Percentiles rank a stretch among this genome's conserved stretches.
Evolutionary conservation across 441 rosid species (phyloP).

Genomic region (Pelargonium australe): DNA sequence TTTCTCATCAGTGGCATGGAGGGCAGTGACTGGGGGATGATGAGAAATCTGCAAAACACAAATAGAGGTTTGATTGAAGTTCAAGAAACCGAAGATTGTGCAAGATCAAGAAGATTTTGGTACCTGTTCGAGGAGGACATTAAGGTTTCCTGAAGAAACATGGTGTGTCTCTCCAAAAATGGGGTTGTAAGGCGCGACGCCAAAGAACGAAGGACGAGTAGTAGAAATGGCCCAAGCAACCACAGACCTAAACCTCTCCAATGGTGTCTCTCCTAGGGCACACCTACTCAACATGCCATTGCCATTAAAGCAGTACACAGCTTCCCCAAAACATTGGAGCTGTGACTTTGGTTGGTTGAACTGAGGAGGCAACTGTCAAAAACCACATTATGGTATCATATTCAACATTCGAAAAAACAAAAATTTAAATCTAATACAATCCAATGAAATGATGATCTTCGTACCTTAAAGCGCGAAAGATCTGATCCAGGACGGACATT

Average conservation of each 20-base stretch:
- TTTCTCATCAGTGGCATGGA: slow-evolving; percentile 65
- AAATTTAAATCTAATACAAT: not conserved
- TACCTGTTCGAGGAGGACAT: slow-evolving; percentile 74
- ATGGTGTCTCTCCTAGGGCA: slow-evolving; percentile 32
- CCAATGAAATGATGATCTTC: not conserved
- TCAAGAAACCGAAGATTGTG: not conserved
- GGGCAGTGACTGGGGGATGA: slow-evolving; percentile 78
- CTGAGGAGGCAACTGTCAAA: slow-evolving; percentile 51
- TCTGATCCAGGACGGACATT: slow-evolving; percentile 63
- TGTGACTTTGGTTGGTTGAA: slow-evolving; percentile 79
- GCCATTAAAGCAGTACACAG: slow-evolving; percentile 32
- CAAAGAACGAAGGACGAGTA: slow-evolving; percentile 49
- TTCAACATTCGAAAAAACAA: too few relatives aligned
- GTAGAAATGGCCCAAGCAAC: slow-evolving; percentile 67
- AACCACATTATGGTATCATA: not conserved
- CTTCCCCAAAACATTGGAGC: slow-evolving; percentile 75
- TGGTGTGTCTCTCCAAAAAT: slow-evolving; percentile 90
- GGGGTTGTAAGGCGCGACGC: slow-evolving; percentile 77
- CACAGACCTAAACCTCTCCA: slow-evolving; percentile 44
- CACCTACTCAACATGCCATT: slow-evolving; percentile 45
- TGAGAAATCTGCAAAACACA: slow-evolving; percentile 56
- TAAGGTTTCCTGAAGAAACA: slow-evolving; percentile 51
- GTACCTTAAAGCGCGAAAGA: slow-evolving; percentile 55
- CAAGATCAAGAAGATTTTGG: not conserved
- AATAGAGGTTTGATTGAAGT: not conserved